These are phyloP conservation scores for Puccinellia tenuiflora DNA, from an alignment of 176 grass and related monocot genomes.

Conservation along the genomic window DNA sequence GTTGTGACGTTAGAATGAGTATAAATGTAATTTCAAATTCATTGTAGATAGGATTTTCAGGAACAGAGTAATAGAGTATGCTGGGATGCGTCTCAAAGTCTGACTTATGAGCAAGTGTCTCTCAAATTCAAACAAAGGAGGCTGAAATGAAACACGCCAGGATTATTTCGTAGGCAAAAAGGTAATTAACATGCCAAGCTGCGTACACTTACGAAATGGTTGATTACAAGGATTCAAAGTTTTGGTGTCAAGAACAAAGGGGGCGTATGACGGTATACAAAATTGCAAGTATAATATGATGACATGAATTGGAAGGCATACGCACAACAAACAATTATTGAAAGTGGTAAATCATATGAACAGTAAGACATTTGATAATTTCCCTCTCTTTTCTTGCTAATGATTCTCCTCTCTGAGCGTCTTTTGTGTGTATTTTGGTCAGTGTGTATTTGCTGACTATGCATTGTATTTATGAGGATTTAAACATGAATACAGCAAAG, in stretches of 20 bases:
- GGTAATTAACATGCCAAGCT: neutral
- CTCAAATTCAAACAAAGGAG: neutral
- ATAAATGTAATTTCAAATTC: neutral
- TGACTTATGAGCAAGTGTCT: neutral
- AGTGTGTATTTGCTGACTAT: neutral
- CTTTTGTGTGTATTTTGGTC: neutral
- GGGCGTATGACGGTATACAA: neutral
- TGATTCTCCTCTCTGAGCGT: neutral
- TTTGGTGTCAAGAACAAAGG: neutral
- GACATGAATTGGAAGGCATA: neutral
- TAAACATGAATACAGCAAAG: neutral
- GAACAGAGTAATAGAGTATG: neutral
- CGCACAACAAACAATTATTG: neutral
- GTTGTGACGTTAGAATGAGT: neutral
- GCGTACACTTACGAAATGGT: neutral
- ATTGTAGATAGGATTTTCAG: neutral
- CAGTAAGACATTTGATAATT: neutral
- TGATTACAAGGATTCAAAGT: neutral
- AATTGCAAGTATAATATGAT: neutral
- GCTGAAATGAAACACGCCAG: neutral
- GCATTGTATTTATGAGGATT: neutral
- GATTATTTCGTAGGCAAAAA: neutral
- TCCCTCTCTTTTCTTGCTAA: neutral
- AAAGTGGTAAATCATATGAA: neutral
- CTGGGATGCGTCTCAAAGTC: neutral